Base-by-base conservation (phyloP, 257 asterid genomes). In the Nicotiana tomentosiformis region DNA sequence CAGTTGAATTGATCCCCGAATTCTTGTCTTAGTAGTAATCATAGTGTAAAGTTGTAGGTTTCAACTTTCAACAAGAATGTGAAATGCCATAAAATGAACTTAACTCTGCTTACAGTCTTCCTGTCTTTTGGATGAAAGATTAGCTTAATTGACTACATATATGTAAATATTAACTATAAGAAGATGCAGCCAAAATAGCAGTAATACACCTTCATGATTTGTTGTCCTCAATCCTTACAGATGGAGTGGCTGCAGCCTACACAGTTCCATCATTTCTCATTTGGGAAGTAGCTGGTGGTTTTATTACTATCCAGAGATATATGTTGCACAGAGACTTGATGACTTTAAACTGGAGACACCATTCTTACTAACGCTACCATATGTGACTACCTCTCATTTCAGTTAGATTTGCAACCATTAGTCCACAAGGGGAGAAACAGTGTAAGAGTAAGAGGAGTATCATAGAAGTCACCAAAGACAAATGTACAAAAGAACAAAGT, bases 11-110 rank as follows among this genome's bases (percentile, higher is more conserved):
- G 43, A 14, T 23, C 62, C 39, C 61, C 43, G 3, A 49, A 46
- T 29, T 74, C 62, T 46, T 72, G 37, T 23, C 39, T 46, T 33
- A 11, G 58, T 70, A 43, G 39, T 2, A 70, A 70, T 20, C 49
- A 3, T 78, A 46, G 60, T 79, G 55, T 37, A 18, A 51, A 60
- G 74, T 29, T 79, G 16, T 79, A 62, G 56, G 58, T 17, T 79
- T 62, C 72, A 79, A 37, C 64, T 10, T 79, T 62, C 72, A 79
- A 79, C 62, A 61, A 79, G 61, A 79, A 62, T 61, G 83, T 39
- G 39, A 49, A 35, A 60, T 39, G 29, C 6, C 16, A 12, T 26
- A n/a, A 55, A 58, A 26, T 33, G 39, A 72, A 43, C 60, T 46
- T 39, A 51, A 39, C 49, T 39, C 49, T 39, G 49, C 10, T 43